Evolutionary conservation across 192 early-diverging fungal species (phyloP), one percentile per base, ranked within the genome.

Genomic region (Thamnidium elegans): DNA sequence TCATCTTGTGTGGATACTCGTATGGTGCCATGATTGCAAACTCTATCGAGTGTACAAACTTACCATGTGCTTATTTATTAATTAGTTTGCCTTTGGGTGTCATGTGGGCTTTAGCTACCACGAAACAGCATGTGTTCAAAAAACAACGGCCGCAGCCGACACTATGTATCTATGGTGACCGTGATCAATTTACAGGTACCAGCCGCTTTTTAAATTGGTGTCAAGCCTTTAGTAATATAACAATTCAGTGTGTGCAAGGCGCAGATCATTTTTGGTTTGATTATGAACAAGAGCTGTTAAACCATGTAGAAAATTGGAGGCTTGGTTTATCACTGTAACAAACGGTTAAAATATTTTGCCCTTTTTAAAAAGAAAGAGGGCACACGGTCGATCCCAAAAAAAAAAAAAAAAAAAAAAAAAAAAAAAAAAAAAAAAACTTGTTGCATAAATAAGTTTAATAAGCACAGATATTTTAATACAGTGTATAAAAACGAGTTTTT

Each of bases 201-300:
- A 32, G 42, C 1, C 26, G 60, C 14, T 58, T 55, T 31, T 44
- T 58, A 17, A 69, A 48, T 31, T 69, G 67, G 67, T 36, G 56
- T 36, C 43, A 20, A 4, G 53, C 47, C 14, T 34, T 39, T 8
- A 45, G 20, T 9, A 10, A 34, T 13, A 36, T 55, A 1, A 55
- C 20, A 2, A 30, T 43, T 0, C 11, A 19, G 34, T 34, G 53
- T 13, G 34, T 69, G 17, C 34, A 62, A 9, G 61, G 46, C n/a
- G 67, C 32, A 13, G 67, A 69, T 55, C 67, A 69, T 36, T 63
- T 69, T 20, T 69, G 67, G 67, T 50, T 62, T 47, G 36, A 55
- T 31, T 56, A 43, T 34, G 67, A 69, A 42, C 43, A 50, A 13
- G 11, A 20, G 17, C 34, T 69, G 14, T 17, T 63, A 4, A 34